Evolutionary conservation across 148 eudicot species (phyloP), one percentile per base, ranked within the genome.

Genomic region (Mesembryanthemum crystallinum): DNA sequence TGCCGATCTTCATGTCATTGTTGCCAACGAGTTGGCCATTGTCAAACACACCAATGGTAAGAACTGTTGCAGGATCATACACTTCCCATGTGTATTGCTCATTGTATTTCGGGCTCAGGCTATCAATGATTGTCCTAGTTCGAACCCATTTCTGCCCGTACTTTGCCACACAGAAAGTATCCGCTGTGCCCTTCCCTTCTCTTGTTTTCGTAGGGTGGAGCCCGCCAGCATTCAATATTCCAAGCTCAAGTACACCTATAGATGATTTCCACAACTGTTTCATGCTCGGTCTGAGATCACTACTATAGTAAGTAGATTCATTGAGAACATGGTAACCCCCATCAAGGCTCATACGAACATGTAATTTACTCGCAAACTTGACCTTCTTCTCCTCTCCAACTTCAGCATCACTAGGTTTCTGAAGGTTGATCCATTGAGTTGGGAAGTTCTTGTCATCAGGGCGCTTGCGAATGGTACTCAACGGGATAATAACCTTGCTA

Each of bases 1-100:
- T 94, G 23, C 97, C 97, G 4, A 90, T 81, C 74, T 71, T 88
- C 60, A 71, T 37, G 78, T 94, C 97, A 51, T 74, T 73, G 29
- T 71, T 78, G 3, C 88, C 88, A n/a, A 74, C 80, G 32, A 87
- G 25, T 6, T 85, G 90, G 1, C 91, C 86, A 37, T 87, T 94
- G 37, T 91, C 97, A 58, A 94, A 94, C 59, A 90, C 91, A 23
- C 91, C 97, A 13, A 94, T 80, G 0, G 95, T 88, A 57, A 94
- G 89, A 72, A 94, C 98, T 3, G 98, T 94, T 27, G 97, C 84
- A 23, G 95, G 87, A 76, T 94, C 98, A 51, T 72, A 86, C 20
- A 94, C 98, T 61, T 94, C 98, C 98, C 98, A 94, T 20, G 93
- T 86, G 78, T 94, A 94, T 60, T 94, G 98, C 79, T 94, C 97